A percentile compares a stretch with the other conserved stretches of the same genome.
phyloP scores from a whole-genome alignment of 495 filamentous ascomycete genomes.

The Aspergillus asperescens region DNA sequence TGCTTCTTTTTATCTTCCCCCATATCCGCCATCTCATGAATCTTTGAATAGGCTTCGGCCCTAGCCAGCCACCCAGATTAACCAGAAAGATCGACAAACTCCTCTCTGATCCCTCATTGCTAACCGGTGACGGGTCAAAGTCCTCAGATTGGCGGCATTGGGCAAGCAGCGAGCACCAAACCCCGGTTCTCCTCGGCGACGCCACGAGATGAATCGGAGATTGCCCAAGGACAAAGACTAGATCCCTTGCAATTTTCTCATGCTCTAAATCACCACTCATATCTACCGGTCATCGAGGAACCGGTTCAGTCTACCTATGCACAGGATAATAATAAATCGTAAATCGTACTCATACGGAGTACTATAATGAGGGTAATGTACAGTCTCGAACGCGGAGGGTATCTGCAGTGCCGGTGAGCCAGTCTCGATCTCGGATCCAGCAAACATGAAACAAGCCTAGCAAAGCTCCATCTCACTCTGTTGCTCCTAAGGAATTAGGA shows the following conservation, averaged over 20 bases:
- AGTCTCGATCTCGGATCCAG: background rate
- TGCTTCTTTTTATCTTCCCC: background rate
- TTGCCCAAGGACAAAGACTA: background rate
- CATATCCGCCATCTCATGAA: background rate
- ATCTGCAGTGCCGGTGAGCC: background rate
- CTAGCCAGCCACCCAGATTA: background rate
- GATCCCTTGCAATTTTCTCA: background rate
- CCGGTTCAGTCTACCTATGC: background rate
- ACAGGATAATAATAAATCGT: background rate
- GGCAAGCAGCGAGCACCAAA: background rate
- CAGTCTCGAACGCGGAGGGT: background rate
- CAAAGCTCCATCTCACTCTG: background rate
- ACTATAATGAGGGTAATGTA: conserved; percentile 1
- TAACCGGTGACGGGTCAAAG: background rate
- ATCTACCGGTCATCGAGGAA: background rate
- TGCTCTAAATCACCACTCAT: background rate
- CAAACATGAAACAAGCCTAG: conserved; percentile 4
- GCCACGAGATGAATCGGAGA: conserved; percentile 3
- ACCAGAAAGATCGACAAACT: conserved; percentile 17
- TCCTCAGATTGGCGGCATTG: background rate
- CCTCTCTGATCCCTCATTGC: background rate
- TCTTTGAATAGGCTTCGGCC: background rate
- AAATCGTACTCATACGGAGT: background rate
- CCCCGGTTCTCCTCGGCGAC: background rate
- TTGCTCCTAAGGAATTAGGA: background rate